Evolutionary conservation across 2,329 filamentous ascomycete species (phyloP).

Genomic region (Trichoderma sp.): DNA sequence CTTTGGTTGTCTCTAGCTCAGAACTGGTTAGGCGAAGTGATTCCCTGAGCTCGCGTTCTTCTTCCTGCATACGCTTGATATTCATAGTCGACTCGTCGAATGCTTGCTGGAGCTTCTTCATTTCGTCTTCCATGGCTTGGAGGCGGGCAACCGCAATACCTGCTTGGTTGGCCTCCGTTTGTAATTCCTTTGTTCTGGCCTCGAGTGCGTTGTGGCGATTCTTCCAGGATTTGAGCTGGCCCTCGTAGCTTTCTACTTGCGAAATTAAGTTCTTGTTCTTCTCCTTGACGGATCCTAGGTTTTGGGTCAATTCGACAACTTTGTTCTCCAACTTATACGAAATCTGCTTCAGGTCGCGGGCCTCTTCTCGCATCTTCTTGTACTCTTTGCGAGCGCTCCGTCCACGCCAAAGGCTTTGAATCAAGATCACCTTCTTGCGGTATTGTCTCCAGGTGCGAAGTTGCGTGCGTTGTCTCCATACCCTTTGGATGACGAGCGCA

Average conservation of each 20-base stretch:
- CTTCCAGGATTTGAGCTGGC: constrained; percentile 95
- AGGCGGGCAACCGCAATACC: constrained; percentile 92
- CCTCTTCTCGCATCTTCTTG: constrained; percentile 90
- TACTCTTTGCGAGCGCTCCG: constrained; percentile 78
- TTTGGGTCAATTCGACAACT: constrained; percentile 96
- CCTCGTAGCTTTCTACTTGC: constrained; percentile 94
- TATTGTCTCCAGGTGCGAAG: constrained; percentile 83
- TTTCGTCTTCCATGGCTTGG: constrained; percentile 90
- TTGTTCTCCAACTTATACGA: constrained; percentile 99
- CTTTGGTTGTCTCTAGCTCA: constrained; percentile 78
- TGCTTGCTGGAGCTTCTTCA: constrained; percentile 84
- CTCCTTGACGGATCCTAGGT: constrained; percentile 84
- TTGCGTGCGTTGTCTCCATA: constrained; percentile 80
- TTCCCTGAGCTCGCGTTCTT: constrained; percentile 83
- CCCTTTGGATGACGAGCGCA: constrained; percentile 84
- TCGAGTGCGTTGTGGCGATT: constrained; percentile 88
- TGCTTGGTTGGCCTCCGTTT: constrained; percentile 95
- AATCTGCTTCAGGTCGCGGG: constrained; percentile 97
- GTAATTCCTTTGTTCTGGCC: constrained; percentile 86
- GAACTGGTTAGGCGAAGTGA: constrained; percentile 75
- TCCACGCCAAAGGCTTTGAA: constrained; percentile 93
- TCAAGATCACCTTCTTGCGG: constrained; percentile 82
- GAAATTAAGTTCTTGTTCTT: constrained; percentile 88
- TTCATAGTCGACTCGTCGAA: constrained; percentile 90
- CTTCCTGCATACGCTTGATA: constrained; percentile 92